A percentile compares a stretch with the other conserved stretches of the same genome.
Conservation (phyloP, 1,139 yeast genomes). For the Hansenula lynferdii region DNA sequence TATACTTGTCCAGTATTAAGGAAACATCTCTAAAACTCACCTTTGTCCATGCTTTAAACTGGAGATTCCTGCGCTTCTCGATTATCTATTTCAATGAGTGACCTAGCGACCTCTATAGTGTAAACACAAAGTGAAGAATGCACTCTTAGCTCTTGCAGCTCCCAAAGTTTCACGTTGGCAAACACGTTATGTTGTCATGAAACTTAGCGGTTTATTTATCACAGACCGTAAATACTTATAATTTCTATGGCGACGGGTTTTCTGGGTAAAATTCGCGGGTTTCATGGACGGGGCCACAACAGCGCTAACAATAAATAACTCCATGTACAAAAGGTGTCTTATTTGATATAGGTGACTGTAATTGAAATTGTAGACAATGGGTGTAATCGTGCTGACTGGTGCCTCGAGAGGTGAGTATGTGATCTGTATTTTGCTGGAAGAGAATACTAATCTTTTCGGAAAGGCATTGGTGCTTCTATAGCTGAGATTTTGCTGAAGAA, state of each 20-base stretch:
- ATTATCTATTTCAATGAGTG: no score
- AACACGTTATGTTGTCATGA: neutral
- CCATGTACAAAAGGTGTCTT: no score
- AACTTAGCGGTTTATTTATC: neutral
- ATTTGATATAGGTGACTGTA: no score
- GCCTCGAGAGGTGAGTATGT: conserved; percentile 42
- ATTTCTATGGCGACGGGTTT: neutral
- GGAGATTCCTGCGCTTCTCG: neutral
- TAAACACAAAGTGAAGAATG: no score
- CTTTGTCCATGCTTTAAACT: conserved; percentile 2
- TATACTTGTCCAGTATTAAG: neutral
- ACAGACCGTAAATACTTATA: no score
- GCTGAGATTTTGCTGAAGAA: conserved; percentile 46
- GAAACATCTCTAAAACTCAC: conserved; percentile 7
- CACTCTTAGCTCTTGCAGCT: no score
- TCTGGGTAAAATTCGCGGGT: neutral
- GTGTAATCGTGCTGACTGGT: conserved; percentile 39
- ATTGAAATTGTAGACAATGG: no score
- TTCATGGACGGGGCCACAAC: no score
- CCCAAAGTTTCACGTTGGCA: no score
- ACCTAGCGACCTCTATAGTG: no score
- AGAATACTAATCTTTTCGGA: conserved; percentile 7
- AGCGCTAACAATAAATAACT: no score
- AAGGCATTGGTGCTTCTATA: conserved; percentile 76
- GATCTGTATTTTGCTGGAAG: neutral